Evolutionary conservation across 495 filamentous ascomycete species (phyloP).

Genomic region (Hyaloscypha variabilis): DNA sequence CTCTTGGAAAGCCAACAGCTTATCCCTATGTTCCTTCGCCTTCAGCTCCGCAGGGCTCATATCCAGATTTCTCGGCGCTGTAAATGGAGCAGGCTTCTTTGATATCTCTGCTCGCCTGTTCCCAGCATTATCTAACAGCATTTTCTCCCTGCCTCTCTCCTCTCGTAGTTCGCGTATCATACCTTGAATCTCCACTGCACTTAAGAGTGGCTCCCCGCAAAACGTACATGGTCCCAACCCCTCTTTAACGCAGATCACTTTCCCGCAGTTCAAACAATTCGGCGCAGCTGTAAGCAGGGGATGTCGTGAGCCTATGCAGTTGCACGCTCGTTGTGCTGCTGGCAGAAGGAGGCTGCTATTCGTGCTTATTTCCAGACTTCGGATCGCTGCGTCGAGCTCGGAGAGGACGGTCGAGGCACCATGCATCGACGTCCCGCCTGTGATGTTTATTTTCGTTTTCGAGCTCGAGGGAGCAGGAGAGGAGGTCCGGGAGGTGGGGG

Average conservation of each 20-base stretch:
- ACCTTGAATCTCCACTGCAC: constrained; percentile 67
- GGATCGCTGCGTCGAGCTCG: constrained; percentile 90
- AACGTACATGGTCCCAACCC: constrained; percentile 95
- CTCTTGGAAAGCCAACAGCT: constrained; percentile 79
- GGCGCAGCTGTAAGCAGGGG: constrained; percentile 84
- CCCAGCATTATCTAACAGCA: constrained; percentile 72
- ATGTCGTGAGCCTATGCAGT: constrained; percentile 83
- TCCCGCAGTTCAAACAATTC: constrained; percentile 91
- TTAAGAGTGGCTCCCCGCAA: constrained; percentile 75
- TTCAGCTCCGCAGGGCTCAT: constrained; percentile 49
- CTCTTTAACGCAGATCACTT: constrained; percentile 95
- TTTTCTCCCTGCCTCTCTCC: constrained; percentile 83
- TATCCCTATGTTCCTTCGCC: constrained; percentile 80
- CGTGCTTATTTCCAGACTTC: constrained; percentile 85
- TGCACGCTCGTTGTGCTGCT: constrained; percentile 66
- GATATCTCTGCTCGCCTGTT: constrained; percentile 66
- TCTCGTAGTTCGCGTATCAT: constrained; percentile 88
- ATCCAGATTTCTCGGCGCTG: constrained; percentile 32
- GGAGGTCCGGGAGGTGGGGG: constrained; percentile 57
- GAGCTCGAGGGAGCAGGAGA: constrained; percentile 43
- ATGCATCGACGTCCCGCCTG: constrained; percentile 76
- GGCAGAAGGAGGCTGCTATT: constrained; percentile 47
- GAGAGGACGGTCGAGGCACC: constrained; percentile 72
- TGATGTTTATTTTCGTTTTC: constrained; percentile 62
- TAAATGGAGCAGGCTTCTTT: constrained; percentile 47